Evolutionary conservation across 2,329 filamentous ascomycete species (phyloP).

Genomic region (Stachybotrys chartarum): DNA sequence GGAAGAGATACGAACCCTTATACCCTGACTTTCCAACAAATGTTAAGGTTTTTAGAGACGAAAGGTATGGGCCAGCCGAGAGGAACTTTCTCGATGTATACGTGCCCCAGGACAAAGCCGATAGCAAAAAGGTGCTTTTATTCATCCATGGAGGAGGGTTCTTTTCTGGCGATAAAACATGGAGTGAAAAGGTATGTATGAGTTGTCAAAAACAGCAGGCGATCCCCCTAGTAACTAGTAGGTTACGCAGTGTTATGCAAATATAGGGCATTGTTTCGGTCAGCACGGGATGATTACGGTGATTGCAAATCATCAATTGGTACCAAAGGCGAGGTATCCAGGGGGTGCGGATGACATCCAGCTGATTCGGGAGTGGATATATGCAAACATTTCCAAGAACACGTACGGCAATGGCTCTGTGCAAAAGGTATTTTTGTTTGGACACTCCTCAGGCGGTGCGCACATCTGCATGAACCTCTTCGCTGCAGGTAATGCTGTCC

Average conservation of each 20-base stretch:
- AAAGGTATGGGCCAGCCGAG: conserved; percentile 1
- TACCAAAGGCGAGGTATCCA: conserved; percentile 5
- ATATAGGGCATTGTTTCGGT: conserved; percentile 8
- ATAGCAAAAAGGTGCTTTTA: background rate
- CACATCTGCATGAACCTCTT: conserved; percentile 9
- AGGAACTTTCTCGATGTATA: conserved; percentile 1
- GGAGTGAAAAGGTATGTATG: conserved; percentile 7
- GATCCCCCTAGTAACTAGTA: background rate
- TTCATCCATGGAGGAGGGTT: conserved; percentile 4
- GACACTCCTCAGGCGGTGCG: conserved; percentile 9
- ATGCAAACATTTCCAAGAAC: conserved; percentile 3
- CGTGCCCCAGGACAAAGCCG: background rate
- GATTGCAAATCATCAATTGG: conserved; percentile 8
- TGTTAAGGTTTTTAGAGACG: background rate
- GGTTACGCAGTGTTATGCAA: conserved; percentile 5
- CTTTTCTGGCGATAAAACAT: conserved; percentile 5
- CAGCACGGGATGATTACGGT: conserved; percentile 5
- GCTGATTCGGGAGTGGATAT: conserved; percentile 8
- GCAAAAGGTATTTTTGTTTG: conserved; percentile 7
- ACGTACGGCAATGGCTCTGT: conserved; percentile 6
- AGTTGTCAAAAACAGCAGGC: too few relatives aligned
- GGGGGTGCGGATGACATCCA: conserved; percentile 9
- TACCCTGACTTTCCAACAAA: background rate
- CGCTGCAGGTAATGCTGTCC: conserved; percentile 3
- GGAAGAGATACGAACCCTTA: background rate